phyloP scores from a whole-genome alignment of 257 asterid species.

The Lavandula angustifolia region DNA sequence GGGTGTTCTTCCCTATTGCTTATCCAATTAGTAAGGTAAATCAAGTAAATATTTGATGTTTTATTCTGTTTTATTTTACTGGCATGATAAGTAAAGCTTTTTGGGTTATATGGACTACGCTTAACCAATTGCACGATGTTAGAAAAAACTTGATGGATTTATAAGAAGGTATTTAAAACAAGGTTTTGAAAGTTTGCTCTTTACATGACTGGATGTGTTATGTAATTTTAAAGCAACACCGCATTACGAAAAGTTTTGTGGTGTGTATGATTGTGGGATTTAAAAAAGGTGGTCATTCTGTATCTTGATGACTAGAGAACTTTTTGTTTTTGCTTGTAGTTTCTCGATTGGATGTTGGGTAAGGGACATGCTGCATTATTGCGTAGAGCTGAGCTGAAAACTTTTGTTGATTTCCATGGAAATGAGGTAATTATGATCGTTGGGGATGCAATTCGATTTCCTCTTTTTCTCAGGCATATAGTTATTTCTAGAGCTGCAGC shows the following conservation, averaged over 20 bases:
- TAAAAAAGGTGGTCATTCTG: not conserved
- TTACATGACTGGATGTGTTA: conserved; percentile 6
- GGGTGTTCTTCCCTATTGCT: conserved; percentile 82
- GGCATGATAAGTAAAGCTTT: not conserved
- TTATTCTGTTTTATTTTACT: conserved; percentile 8
- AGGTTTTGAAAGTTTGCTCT: not conserved
- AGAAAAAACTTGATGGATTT: conserved; percentile 11
- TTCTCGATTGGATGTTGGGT: conserved; percentile 97
- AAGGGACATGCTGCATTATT: conserved; percentile 93
- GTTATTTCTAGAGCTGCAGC: not conserved
- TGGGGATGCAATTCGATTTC: conserved; percentile 4
- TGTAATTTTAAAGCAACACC: not conserved
- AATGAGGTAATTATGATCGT: conserved; percentile 63
- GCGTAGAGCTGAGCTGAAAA: conserved; percentile 96
- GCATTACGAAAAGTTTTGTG: conserved; percentile 18
- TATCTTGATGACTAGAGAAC: not conserved
- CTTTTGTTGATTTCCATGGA: conserved; percentile 97
- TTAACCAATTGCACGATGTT: conserved; percentile 9
- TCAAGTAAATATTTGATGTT: not conserved
- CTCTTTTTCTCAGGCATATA: not conserved
- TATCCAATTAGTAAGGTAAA: conserved; percentile 97
- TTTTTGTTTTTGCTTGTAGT: conserved; percentile 45
- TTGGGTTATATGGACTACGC: not conserved
- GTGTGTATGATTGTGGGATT: not conserved
- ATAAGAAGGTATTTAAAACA: conserved; percentile 1